These are phyloP conservation scores for Chaetothyriales sp. DNA, from an alignment of 2,329 filamentous ascomycete species.

Conservation along the genomic window DNA sequence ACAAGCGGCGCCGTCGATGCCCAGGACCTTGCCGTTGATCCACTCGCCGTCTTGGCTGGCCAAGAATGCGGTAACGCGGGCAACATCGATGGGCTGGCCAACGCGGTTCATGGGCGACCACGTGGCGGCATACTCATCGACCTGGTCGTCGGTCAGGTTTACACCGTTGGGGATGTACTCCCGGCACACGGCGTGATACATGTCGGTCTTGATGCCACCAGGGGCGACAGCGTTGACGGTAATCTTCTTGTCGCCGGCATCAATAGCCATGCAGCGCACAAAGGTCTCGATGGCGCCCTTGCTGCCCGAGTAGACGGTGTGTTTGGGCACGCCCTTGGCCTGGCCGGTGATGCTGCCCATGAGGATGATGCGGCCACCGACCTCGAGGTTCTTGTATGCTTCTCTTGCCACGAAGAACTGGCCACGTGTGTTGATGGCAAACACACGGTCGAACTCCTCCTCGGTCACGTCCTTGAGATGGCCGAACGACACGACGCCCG, in stretches of 20 bases:
- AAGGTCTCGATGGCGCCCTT: constrained; percentile 69
- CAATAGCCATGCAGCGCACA: constrained; percentile 59
- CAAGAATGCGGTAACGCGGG: constrained; percentile 43
- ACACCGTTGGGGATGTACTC: constrained; percentile 30
- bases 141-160: constrained; percentile 18
- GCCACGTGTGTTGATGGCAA: constrained; percentile 53
- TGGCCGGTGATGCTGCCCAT: constrained; percentile 56
- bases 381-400: constrained; percentile 55
- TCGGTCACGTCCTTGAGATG: constrained; percentile 55
- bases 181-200: constrained; percentile 41
- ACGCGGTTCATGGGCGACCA: constrained; percentile 43
- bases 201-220: constrained; percentile 54
- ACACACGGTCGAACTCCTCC: constrained; percentile 59
- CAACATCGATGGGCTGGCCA: constrained; percentile 46
- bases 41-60: constrained; percentile 42
- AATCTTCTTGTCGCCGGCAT: constrained; percentile 54
- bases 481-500: constrained; percentile 52
- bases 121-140: constrained; percentile 23
- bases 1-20: constrained; percentile 23
- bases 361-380: constrained; percentile 59
- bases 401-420: constrained; percentile 70
- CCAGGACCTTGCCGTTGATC: constrained; percentile 32
- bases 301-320: constrained; percentile 59
- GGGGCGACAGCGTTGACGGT: constrained; percentile 56
- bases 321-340: constrained; percentile 54